Evolutionary conservation across 139 green algal genomes (phyloP), one percentile per base, ranked within the genome.

Genomic region (Ettlia oleoabundans): DNA sequence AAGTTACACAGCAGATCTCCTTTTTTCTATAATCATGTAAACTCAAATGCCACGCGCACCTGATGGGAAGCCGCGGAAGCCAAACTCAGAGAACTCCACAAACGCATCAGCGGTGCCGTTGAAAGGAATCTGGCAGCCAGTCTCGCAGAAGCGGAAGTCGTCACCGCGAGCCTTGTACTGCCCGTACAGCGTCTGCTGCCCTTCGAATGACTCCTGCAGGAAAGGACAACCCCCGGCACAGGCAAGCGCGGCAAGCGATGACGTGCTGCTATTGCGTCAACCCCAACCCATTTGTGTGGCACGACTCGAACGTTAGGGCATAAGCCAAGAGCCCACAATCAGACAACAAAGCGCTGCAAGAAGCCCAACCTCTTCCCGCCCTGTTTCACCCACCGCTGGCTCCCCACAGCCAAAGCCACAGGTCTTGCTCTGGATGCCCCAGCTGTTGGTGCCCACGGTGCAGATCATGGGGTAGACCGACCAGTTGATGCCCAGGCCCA

Each of bases 351-450:
- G n/a, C n/a, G n/a, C n/a, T n/a, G n/a, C n/a, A n/a, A n/a, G n/a
- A n/a, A n/a, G n/a, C n/a, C n/a, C n/a, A n/a, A n/a, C n/a, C n/a
- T n/a, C n/a, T n/a, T n/a, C n/a, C n/a, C n/a, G n/a, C n/a, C n/a
- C n/a, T n/a, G n/a, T n/a, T n/a, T n/a, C 55, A n/a, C 73, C 18
- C 40, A 72, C 82, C 67, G 86, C 76, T 2, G 91, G 89, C 43
- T 84, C 80, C 13, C 65, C 86, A 43, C 91, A 95, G 71, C 85
- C 91, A 80, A 88, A 95, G 58, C 90, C 88, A 80, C 91, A 95
- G 52, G 82, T 38, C 53, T 72, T 40, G 28, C 84, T 64, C 9
- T 42, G 38, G 32, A 86, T n/a, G n/a, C 86, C 78, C 18, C 38
- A 75, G 35, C 35, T 28, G 67, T 33, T 85, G 43, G 33, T 89